Evolutionary conservation across 192 early-diverging fungal genomes (phyloP), one percentile per base, ranked within the genome.

Genomic region (Martensiomyces pterosporus): DNA sequence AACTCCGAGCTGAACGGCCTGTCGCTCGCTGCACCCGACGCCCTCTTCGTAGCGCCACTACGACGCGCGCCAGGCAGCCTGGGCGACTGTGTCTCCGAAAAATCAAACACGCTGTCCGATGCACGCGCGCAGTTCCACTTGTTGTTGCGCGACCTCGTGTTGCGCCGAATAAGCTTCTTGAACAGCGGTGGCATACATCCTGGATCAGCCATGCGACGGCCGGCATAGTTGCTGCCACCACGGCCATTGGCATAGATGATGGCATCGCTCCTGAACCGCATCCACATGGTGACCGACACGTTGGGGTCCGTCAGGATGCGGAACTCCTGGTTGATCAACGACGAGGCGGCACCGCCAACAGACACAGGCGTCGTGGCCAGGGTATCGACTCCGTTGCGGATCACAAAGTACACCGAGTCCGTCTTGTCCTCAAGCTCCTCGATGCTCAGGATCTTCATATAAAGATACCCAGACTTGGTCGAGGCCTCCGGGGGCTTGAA

Each of bases 341-440:
- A 55, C 18, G 37, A 32, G 14, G 24, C 9, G 8, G 15, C 16
- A 5, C 64, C 60, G 19, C 40, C 60, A 9, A 67, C 60, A 2
- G 15, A 33, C 27, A 75, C 57, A 0, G 71, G 71, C n/a, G 60
- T 64, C 8, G 65, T 75, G 2, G 64, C 60, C 52, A 75, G 47
- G 4, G 71, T 75, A 38, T 75, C 64, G 35, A 75, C 68, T 33
- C 71, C 71, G n/a, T 75, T 75, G 59, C 71, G 71, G 35, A 75
- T 75, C 21, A 75, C 71, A 75, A 75, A 75, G 56, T 75, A 75
- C 26, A 75, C 43, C 15, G 71, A 55, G 36, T 58, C 65, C 6
- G 65, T 56, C 5, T 43, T 43, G 23, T 53, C 59, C 35, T 67
- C 60, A 25, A 75, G 58, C 29, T 75, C 65, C 34, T 75, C 71